These are phyloP conservation scores for Candida maesae DNA, from an alignment of 805 yeast genomes.

Conservation along the genomic window DNA sequence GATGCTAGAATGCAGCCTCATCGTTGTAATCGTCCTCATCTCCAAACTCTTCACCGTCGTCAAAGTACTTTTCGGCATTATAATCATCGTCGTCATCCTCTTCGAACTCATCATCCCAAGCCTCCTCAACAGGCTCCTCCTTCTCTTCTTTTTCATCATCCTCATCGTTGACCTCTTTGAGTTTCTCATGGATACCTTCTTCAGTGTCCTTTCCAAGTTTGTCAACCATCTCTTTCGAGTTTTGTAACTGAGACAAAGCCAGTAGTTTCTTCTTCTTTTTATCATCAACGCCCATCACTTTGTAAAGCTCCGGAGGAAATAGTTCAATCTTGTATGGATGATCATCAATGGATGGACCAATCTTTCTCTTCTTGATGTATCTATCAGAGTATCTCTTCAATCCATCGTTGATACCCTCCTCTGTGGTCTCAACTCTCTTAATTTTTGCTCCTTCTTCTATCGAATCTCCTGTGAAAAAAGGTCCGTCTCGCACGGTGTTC, in stretches of 20 bases:
- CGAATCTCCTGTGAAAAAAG: constrained; percentile 60
- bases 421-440: constrained; percentile 30
- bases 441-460: constrained; percentile 28
- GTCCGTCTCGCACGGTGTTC: constrained; percentile 55
- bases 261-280: constrained; percentile 48
- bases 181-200: constrained; percentile 41
- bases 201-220: constrained; percentile 26
- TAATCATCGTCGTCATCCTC: constrained; percentile 63
- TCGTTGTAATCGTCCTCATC: constrained; percentile 51
- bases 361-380: constrained; percentile 65
- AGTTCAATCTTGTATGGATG: constrained; percentile 70
- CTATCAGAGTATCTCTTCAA: constrained; percentile 78
- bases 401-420: constrained; percentile 55
- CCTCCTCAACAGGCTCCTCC: constrained; percentile 37
- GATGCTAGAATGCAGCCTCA: constrained; percentile 53
- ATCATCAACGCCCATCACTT: constrained; percentile 62
- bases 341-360: constrained; percentile 69
- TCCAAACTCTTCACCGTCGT: constrained; percentile 51
- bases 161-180: constrained; percentile 47
- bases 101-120: constrained; percentile 53
- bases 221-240: constrained; percentile 23
- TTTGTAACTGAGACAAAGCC: constrained; percentile 36
- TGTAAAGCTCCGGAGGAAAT: constrained; percentile 75
- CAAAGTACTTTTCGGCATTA: constrained; percentile 60
- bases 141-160: constrained; percentile 40